Base-by-base conservation (phyloP, 495 filamentous ascomycete species). In the Daldinia loculata region DNA sequence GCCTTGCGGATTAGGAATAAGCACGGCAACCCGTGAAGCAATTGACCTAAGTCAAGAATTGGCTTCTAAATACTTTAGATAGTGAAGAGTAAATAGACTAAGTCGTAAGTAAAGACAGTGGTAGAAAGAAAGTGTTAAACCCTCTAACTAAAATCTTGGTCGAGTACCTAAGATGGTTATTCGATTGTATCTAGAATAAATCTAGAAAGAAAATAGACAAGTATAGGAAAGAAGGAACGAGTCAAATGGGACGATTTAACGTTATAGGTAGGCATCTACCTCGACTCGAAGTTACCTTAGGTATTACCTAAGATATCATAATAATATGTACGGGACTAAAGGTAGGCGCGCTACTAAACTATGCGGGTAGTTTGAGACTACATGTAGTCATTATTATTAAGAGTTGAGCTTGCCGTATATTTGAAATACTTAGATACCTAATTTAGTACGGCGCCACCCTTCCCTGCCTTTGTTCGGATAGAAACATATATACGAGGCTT, bases 281-380 rank as follows among this genome's bases (percentile, higher is more conserved):
- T 14, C 19, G 9, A 56, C 29, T 68, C 29, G 51, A 61, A 34
- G 41, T 52, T 69, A n/a, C 59, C 59, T 41, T 45, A 26, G 24
- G 1, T 26, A 34, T 62, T 61, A 57, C 32, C 29, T 66, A 65
- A 57, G 22, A 59, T n/a, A 45, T 17, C 17, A 24, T 19, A 8
- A n/a, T n/a, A n/a, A n/a, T n/a, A n/a, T n/a, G n/a, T n/a, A 17
- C n/a, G 32, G 34, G 30, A 61, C 56, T 56, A 53, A 50, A 19
- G 57, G 64, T n/a, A 56, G 26, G 57, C n/a, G 41, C 64, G 56
- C 56, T 19, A 27, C 34, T 53, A 29, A 36, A 34, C 24, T 61
- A 32, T 26, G 14, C 36, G 29, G 15, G 56, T 60, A 39, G 32
- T 48, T n/a, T 29, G 17, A 22, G 19, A 22, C 19, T 17, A n/a